Conservation (phyloP, 495 filamentous ascomycete species). For the Schizothecium vesticola region DNA sequence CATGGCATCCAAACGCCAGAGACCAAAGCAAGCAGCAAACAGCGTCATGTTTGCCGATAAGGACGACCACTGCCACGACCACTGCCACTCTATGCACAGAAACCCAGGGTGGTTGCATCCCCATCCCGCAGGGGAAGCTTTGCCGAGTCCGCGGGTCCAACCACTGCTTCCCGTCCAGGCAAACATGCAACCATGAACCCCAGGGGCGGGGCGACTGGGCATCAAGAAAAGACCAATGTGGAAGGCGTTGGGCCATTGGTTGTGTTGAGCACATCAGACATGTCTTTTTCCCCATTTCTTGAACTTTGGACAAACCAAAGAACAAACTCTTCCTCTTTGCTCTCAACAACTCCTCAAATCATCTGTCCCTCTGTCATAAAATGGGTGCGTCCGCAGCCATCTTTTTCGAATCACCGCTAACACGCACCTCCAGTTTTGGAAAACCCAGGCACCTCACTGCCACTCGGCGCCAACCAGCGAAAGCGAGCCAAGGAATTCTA, state of each 20-base stretch:
- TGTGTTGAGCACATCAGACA: no score
- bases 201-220: not conserved
- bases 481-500: not conserved
- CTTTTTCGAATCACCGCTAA: not conserved
- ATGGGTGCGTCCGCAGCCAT: not conserved
- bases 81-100: no score
- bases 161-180: not conserved
- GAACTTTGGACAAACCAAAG: not conserved
- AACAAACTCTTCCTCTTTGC: not conserved
- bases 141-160: not conserved
- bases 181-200: not conserved
- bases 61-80: no score
- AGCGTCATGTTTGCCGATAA: not conserved
- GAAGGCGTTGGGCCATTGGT: not conserved
- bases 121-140: not conserved
- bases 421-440: not conserved
- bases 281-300: not conserved
- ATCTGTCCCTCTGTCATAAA: not conserved
- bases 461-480: not conserved
- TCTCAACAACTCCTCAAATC: not conserved
- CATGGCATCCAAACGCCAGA: not conserved
- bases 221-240: not conserved
- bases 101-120: not conserved
- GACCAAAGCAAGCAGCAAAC: not conserved
- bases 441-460: not conserved